A percentile compares a stretch with the other conserved stretches of the same genome.
Conservation (phyloP, 306 rosid species). For the Vigna reflexopilosa region DNA sequence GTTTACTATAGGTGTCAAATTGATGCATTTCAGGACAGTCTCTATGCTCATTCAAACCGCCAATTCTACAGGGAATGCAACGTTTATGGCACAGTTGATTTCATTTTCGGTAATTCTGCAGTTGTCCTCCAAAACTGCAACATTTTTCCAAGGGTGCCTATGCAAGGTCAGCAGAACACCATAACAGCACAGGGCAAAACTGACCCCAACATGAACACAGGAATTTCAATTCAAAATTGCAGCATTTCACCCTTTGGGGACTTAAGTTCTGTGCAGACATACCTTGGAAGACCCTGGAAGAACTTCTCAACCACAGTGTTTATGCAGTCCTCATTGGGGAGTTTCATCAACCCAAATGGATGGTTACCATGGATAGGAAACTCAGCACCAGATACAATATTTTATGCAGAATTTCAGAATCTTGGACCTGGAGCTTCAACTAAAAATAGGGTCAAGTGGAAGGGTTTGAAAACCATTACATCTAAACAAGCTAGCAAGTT, state of each 20-base stretch:
- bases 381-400: conserved; percentile 78
- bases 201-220: conserved; percentile 84
- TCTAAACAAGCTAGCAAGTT: conserved; percentile 51
- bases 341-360: conserved; percentile 64
- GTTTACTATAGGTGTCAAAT: conserved; percentile 67
- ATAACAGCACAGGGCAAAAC: conserved; percentile 81
- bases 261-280: conserved; percentile 61
- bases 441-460: conserved; percentile 73
- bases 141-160: conserved; percentile 59
- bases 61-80: conserved; percentile 77
- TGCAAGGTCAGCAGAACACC: conserved; percentile 71
- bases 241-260: conserved; percentile 59
- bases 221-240: conserved; percentile 68
- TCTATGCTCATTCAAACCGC: conserved; percentile 65
- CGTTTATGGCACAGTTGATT: conserved; percentile 75
- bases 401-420: conserved; percentile 71
- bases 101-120: conserved; percentile 83
- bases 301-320: conserved; percentile 76
- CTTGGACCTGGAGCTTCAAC: conserved; percentile 71
- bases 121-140: conserved; percentile 66
- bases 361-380: conserved; percentile 86
- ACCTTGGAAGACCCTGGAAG: conserved; percentile 92
- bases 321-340: conserved; percentile 53
- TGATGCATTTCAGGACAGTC: conserved; percentile 77
- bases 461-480: conserved; percentile 61